These are phyloP conservation scores for Neostapfia colusana DNA, from an alignment of 176 grass and related monocot species.

Conservation along the genomic window DNA sequence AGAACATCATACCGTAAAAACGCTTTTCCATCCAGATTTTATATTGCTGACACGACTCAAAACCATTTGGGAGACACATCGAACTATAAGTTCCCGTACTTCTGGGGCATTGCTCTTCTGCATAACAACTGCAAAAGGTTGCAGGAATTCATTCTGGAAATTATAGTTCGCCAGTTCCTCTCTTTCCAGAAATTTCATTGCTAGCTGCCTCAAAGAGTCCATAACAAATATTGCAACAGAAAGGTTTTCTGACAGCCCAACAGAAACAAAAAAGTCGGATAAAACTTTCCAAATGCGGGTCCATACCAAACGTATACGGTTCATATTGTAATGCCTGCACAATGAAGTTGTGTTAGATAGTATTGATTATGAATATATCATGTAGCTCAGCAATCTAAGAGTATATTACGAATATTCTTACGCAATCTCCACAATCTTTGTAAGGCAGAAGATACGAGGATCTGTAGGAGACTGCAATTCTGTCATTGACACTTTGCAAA, in stretches of 20 bases:
- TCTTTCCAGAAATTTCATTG: conserved; percentile 97
- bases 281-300: conserved; percentile 95
- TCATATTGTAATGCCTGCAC: conserved; percentile 99
- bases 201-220: conserved; percentile 93
- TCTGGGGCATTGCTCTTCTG: conserved; percentile 89
- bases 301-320: conserved; percentile 92
- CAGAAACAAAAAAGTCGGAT: conserved; percentile 92
- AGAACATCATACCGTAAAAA: conserved; percentile 59
- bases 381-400: conserved; percentile 25
- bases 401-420: conserved; percentile 59
- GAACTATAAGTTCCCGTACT: conserved; percentile 87
- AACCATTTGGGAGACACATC: conserved; percentile 97
- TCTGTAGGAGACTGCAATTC: conserved; percentile 94
- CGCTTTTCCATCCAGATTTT: conserved; percentile 98
- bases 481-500: conserved; percentile 91
- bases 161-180: conserved; percentile 99
- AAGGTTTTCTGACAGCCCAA: conserved; percentile 86
- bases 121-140: conserved; percentile 95
- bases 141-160: conserved; percentile 97
- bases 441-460: conserved; percentile 95
- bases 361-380: conserved; percentile 2
- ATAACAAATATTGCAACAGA: conserved; percentile 99
- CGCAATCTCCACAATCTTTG: conserved; percentile 99
- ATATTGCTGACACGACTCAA: conserved; percentile 94
- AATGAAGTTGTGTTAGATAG: conserved; percentile 31